Conservation (phyloP, 176 grass and related monocot species). For the Poa annua region DNA sequence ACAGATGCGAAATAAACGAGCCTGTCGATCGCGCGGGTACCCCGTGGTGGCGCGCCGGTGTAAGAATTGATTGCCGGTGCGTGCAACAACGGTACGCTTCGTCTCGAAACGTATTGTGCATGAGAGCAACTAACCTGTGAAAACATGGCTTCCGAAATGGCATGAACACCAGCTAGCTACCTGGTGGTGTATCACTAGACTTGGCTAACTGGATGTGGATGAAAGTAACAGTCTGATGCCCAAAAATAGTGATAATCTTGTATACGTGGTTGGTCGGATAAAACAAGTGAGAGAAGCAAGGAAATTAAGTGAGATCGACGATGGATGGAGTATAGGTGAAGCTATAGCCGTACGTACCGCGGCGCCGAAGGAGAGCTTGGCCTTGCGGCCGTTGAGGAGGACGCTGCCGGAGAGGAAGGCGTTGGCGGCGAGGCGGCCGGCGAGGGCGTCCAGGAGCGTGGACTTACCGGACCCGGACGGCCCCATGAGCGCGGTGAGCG, state of each 20-base stretch:
- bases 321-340: no score
- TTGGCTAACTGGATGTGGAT: background rate
- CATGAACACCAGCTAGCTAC: background rate
- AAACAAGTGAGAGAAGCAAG: background rate
- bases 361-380: conserved; percentile 96
- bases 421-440: conserved; percentile 88
- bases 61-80: background rate
- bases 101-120: conserved; percentile 3
- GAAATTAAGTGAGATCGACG: no score
- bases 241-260: background rate
- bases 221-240: conserved; percentile 2
- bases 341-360: conserved; percentile 65
- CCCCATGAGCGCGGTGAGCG: conserved; percentile 87
- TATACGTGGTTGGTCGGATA: background rate
- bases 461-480: conserved; percentile 98
- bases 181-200: background rate
- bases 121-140: background rate
- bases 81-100: background rate
- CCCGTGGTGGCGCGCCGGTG: background rate
- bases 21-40: background rate
- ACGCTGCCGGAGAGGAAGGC: conserved; percentile 86
- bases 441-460: conserved; percentile 90
- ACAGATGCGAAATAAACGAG: conserved; percentile 11
- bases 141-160: background rate
- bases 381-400: conserved; percentile 92